Evolutionary conservation across 352 stramenopile species (phyloP).

Genomic region (Phytopythium litorale): DNA sequence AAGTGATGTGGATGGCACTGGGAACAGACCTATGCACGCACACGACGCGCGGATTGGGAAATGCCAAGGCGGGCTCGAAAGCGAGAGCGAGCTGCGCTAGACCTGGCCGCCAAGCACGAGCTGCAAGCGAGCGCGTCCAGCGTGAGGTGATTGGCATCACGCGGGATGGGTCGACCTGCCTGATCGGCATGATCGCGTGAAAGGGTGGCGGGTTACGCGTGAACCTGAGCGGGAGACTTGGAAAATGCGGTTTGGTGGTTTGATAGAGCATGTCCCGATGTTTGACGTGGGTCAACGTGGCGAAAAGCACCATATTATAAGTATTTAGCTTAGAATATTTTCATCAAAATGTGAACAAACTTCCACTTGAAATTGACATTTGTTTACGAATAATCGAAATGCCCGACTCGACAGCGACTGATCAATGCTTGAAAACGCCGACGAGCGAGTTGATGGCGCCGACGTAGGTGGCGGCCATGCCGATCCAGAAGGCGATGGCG

Average conservation of each 20-base stretch:
- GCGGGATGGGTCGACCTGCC: not conserved
- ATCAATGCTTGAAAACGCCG: constrained; percentile 4
- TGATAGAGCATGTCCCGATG: no score
- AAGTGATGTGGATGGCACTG: not conserved
- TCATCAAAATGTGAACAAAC: not conserved
- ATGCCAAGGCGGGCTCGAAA: not conserved
- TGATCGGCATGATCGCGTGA: constrained; percentile 20
- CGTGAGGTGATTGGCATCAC: not conserved
- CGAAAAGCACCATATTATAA: not conserved
- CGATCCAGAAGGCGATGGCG: constrained; percentile 17
- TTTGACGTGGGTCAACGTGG: no score
- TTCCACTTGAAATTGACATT: not conserved
- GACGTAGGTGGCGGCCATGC: constrained; percentile 9
- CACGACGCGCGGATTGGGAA: constrained; percentile 5
- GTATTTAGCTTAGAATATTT: not conserved
- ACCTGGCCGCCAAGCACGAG: no score
- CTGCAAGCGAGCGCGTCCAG: not conserved
- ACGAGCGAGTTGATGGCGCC: constrained; percentile 16
- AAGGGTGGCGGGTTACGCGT: not conserved
- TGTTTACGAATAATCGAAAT: not conserved
- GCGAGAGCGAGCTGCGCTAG: not conserved
- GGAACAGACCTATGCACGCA: no score
- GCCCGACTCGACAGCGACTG: not conserved
- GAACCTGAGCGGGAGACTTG: constrained; percentile 15
- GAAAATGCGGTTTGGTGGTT: not conserved